Evolutionary conservation across 2,329 filamentous ascomycete genomes (phyloP).

Genomic region (Cercospora sp.): DNA sequence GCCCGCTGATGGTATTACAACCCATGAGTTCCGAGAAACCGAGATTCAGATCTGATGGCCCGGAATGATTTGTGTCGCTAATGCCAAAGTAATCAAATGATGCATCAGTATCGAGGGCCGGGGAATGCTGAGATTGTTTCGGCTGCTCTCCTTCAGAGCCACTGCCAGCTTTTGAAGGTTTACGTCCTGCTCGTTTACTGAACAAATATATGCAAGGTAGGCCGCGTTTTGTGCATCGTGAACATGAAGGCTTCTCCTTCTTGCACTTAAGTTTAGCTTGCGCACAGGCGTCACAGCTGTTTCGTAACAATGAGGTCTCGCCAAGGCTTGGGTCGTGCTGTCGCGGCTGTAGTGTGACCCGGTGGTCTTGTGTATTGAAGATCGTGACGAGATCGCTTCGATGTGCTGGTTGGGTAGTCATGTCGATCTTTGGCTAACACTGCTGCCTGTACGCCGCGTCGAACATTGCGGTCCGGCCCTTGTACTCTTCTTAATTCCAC

Average conservation of each 20-base stretch:
- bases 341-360: neutral
- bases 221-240: neutral
- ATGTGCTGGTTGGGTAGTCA: neutral
- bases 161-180: neutral
- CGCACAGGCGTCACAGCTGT: neutral
- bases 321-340: conserved; percentile 1
- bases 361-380: neutral
- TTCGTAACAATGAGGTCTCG: conserved; percentile 1
- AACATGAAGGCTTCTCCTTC: conserved; percentile 1
- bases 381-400: neutral
- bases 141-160: neutral
- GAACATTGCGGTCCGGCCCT: neutral
- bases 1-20: neutral
- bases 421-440: neutral
- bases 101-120: neutral
- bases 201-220: neutral
- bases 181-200: conserved; percentile 1
- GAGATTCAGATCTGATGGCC: neutral
- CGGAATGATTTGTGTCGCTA: neutral
- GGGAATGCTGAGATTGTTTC: neutral
- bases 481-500: neutral
- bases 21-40: neutral
- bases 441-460: neutral
- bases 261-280: neutral
- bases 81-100: neutral